Evolutionary conservation across 192 early-diverging fungal species (phyloP).

Genomic region (Coemansia sp.): DNA sequence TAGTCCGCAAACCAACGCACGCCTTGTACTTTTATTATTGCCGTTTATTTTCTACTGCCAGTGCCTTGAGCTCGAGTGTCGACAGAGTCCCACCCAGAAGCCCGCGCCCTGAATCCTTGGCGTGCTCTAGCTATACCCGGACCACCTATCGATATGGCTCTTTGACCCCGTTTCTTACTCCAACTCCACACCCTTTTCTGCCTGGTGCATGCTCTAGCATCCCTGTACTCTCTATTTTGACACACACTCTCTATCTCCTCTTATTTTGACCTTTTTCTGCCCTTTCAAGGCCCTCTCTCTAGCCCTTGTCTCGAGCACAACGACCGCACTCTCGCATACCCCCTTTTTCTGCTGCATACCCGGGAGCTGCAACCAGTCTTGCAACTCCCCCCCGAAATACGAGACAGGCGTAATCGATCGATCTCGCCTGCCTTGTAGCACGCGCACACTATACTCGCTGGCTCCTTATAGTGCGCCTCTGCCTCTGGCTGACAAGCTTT

Average conservation of each 20-base stretch:
- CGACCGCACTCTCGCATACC: not conserved
- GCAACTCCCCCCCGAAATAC: not conserved
- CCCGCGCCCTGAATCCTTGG: not conserved
- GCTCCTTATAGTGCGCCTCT: slow-evolving; percentile 30
- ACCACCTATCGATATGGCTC: slow-evolving; percentile 2
- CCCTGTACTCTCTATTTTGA: slow-evolving; percentile 8
- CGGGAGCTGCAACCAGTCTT: not conserved
- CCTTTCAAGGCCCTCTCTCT: not conserved
- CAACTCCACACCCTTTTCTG: not conserved
- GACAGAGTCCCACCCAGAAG: not conserved
- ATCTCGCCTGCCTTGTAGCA: not conserved
- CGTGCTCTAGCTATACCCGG: not conserved
- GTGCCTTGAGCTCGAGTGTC: not conserved
- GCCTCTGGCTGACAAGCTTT: slow-evolving; percentile 4
- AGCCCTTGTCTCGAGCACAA: not conserved
- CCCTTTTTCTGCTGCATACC: not conserved
- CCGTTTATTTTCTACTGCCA: not conserved
- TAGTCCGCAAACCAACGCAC: slow-evolving; percentile 11
- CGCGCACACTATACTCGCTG: slow-evolving; percentile 44
- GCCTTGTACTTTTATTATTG: slow-evolving; percentile 5
- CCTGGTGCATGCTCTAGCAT: slow-evolving; percentile 7
- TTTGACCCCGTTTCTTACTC: not conserved
- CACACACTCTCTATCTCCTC: not conserved
- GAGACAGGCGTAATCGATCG: slow-evolving; percentile 2
- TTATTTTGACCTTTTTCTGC: not conserved